Conservation (phyloP, 345 rosid genomes). For the Eutrema japonicum region DNA sequence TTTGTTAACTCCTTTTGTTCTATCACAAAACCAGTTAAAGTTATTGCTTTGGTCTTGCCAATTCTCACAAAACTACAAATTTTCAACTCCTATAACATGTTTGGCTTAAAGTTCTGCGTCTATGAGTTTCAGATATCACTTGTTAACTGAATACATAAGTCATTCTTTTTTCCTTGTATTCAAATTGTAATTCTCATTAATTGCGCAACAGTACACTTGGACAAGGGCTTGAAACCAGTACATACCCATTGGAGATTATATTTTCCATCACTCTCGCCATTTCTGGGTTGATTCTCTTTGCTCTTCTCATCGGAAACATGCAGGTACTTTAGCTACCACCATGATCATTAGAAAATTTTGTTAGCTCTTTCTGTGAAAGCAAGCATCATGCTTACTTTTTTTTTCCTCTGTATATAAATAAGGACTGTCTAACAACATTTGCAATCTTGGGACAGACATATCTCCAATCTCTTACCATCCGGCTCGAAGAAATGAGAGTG, state of each 20-base stretch:
- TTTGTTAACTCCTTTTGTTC: not conserved
- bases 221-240: constrained; percentile 93
- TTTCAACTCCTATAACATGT: not conserved
- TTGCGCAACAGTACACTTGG: constrained; percentile 87
- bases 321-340: constrained; percentile 83
- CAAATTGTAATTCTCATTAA: not conserved
- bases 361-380: not conserved
- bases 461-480: constrained; percentile 89
- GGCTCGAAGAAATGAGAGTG: constrained; percentile 96
- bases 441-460: constrained; percentile 64
- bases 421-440: constrained; percentile 28
- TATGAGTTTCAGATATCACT: constrained; percentile 13
- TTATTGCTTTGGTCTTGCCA: constrained; percentile 5
- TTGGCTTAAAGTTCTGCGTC: constrained; percentile 2
- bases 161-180: not conserved
- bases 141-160: not conserved
- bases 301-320: constrained; percentile 96
- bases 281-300: constrained; percentile 87
- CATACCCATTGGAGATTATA: constrained; percentile 77
- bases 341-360: not conserved
- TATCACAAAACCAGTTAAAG: not conserved
- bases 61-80: not conserved
- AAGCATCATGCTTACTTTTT: not conserved
- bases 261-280: constrained; percentile 84
- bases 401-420: not conserved